Evolutionary conservation across 805 yeast genomes (phyloP).

Genomic region (Cyberlindnera mycetangii): DNA sequence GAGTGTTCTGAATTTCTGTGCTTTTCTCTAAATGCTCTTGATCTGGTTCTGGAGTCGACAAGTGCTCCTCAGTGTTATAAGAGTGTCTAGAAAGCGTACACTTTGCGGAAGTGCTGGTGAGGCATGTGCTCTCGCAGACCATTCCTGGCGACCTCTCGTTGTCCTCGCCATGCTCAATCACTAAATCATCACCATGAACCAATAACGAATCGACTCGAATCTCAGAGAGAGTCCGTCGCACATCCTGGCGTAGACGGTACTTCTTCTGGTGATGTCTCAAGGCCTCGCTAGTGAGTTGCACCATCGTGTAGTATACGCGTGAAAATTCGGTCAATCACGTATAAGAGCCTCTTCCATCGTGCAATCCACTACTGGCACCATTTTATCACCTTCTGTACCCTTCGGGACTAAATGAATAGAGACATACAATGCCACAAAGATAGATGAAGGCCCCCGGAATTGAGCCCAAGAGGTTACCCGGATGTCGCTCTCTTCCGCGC

Average conservation of each 20-base stretch:
- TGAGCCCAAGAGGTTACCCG: slow-evolving; percentile 2
- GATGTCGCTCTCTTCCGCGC: too few species aligned
- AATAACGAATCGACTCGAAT: slow-evolving; percentile 2
- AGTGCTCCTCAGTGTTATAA: too few species aligned
- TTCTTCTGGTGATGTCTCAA: slow-evolving; percentile 8
- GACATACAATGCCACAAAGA: slow-evolving; percentile 7
- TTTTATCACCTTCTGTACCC: too few species aligned
- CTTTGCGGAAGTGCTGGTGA: not conserved
- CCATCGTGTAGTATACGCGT: not conserved
- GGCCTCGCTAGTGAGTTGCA: not conserved
- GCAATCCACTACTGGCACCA: too few species aligned
- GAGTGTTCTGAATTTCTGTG: too few species aligned
- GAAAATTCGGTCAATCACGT: not conserved
- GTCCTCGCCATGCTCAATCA: not conserved
- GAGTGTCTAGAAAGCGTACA: not conserved
- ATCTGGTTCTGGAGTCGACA: too few species aligned
- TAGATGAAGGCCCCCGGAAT: not conserved
- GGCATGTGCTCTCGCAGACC: not conserved
- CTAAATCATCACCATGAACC: slow-evolving; percentile 1
- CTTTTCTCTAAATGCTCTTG: too few species aligned
- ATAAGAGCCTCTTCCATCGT: too few species aligned
- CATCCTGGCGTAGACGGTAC: not conserved
- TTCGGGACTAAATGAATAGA: not conserved
- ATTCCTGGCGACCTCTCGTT: not conserved
- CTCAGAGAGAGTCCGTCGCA: slow-evolving; percentile 1